phyloP scores from a whole-genome alignment of 2,329 filamentous ascomycete genomes.

The Botryosphaeria agaves region DNA sequence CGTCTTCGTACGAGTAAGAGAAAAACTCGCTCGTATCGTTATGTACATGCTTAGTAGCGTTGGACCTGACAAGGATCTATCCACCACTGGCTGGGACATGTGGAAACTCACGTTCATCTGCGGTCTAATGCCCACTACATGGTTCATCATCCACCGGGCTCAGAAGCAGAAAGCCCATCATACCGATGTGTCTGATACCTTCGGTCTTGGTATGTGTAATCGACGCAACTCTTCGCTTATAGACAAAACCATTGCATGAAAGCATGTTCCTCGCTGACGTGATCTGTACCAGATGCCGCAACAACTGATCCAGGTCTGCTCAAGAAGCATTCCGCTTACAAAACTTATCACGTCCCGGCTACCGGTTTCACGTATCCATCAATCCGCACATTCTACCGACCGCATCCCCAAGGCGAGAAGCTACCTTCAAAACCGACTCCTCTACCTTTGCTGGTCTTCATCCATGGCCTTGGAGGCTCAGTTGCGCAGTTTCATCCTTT shows the following conservation, averaged over 20 bases:
- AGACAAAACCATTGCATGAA: too few relatives aligned
- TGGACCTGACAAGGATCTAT: neutral
- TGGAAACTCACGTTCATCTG: neutral
- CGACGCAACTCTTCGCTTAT: too few relatives aligned
- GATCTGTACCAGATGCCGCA: conserved; percentile 20
- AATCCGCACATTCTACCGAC: conserved; percentile 68
- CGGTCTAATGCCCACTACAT: neutral
- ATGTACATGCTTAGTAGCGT: too few relatives aligned
- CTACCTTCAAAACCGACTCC: conserved; percentile 56
- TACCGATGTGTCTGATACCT: too few relatives aligned
- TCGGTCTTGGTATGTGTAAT: too few relatives aligned
- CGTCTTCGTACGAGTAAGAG: too few relatives aligned
- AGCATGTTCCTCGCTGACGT: neutral
- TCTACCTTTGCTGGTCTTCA: conserved; percentile 72
- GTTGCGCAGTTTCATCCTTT: conserved; percentile 74
- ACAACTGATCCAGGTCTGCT: conserved; percentile 63
- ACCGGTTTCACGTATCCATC: conserved; percentile 50
- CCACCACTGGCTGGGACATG: neutral
- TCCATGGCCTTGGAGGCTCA: conserved; percentile 88
- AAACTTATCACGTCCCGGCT: conserved; percentile 51
- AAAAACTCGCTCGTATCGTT: too few relatives aligned
- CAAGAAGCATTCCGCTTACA: conserved; percentile 54
- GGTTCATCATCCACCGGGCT: neutral
- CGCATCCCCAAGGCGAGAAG: conserved; percentile 67
- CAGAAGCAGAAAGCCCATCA: too few relatives aligned